phyloP scores from a whole-genome alignment of 306 rosid species.

The Dalbergia cochinchinensis region DNA sequence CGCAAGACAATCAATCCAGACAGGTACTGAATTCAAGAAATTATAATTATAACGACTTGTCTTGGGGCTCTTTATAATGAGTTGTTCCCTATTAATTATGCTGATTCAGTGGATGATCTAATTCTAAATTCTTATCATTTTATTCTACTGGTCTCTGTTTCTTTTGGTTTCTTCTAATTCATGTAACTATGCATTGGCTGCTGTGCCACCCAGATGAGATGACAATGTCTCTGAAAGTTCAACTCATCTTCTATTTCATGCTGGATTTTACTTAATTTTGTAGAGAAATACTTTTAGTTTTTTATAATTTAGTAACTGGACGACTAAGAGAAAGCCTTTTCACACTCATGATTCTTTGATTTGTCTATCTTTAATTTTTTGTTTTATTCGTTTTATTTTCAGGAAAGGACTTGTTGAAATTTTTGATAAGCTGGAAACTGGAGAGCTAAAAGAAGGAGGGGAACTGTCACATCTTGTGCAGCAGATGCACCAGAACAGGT shows the following conservation, averaged over 20 bases:
- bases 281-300: conserved; percentile 22
- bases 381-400: conserved; percentile 47
- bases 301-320: conserved; percentile 9
- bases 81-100: neutral
- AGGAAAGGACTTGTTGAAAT: conserved; percentile 87
- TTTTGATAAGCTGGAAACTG: conserved; percentile 78
- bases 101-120: neutral
- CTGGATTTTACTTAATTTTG: conserved; percentile 26
- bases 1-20: conserved; percentile 89
- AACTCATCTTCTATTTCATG: conserved; percentile 22
- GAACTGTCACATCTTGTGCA: conserved; percentile 62
- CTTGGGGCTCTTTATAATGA: neutral
- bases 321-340: conserved; percentile 20
- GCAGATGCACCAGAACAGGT: conserved; percentile 84
- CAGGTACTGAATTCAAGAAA: conserved; percentile 58
- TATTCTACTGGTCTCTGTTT: conserved; percentile 8
- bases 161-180: conserved; percentile 27
- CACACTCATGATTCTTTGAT: conserved; percentile 7
- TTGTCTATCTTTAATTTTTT: neutral
- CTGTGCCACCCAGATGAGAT: neutral
- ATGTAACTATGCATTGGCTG: neutral
- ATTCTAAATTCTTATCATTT: conserved; percentile 5
- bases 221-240: neutral
- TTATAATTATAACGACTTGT: conserved; percentile 20
- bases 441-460: conserved; percentile 67